Base-by-base conservation (phyloP, 2,329 filamentous ascomycete genomes). In the Clonostachys chloroleuca region DNA sequence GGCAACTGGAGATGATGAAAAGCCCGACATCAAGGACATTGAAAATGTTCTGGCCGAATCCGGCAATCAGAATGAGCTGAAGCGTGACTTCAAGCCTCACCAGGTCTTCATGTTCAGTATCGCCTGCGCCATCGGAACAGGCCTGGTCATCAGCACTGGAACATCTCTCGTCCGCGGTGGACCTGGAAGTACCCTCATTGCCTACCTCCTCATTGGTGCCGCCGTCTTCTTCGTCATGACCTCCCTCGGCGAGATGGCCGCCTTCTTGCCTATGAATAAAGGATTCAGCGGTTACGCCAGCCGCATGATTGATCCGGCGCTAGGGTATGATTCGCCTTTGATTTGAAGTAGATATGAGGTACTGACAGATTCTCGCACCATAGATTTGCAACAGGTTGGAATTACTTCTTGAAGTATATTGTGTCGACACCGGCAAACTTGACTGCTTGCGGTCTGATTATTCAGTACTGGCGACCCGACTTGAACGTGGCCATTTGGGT, bases 221-320 rank as follows among this genome's bases (percentile, higher is more conserved):
- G 70, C 80, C 42, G 74, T 82, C 33, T 81, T 72, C 61, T 74
- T 73, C n/a, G 75, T 81, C 56, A 82, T 82, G 72, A 65, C 66
- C 14, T 61, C 61, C 8, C 54, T 68, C 14, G 65, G 65, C 14
- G 65, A 68, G 48, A 62, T 64, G 57, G 56, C 59, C 2, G 50
- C 61, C 0, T 58, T 56, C 13, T 40, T 63, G 6, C 60, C 60
- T 0, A 55, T 57, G 43, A 54, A 58, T n/a, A 59, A 60, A 42
- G 57, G 59, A 1, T 64, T 64, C 44, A 47, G 50, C 13, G 59
- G 61, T 2, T 62, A 63, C 30, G 60, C 61, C 1, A 58, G 53
- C 7, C 52, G 59, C 5, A 57, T 63, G 39, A 57, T 62, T 18
- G 61, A 63, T 12, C 61, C 60, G 0, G 61, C 62, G 12, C 47